phyloP scores from a whole-genome alignment of 108 stramenopile genomes.

The Fragilaria crotonensis region DNA sequence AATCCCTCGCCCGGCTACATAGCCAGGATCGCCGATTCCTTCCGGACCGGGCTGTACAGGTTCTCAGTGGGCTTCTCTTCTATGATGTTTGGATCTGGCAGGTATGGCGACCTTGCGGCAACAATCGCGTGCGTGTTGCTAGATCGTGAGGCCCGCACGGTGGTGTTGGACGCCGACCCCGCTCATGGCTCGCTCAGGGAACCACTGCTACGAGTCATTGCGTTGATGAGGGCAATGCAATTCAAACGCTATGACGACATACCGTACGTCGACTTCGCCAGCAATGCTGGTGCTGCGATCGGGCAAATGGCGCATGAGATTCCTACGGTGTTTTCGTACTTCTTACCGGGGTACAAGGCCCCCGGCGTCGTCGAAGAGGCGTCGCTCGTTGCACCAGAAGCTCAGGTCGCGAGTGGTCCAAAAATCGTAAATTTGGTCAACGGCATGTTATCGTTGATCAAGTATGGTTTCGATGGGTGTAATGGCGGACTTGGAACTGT shows the following conservation, averaged over 20 bases:
- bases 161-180: slow-evolving; percentile 44
- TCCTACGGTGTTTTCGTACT: slow-evolving; percentile 57
- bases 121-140: slow-evolving; percentile 46
- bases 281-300: slow-evolving; percentile 19
- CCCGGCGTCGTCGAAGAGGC: slow-evolving; percentile 10
- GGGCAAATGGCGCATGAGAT: slow-evolving; percentile 34
- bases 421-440: slow-evolving; percentile 17
- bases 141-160: no score
- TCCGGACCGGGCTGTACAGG: slow-evolving; percentile 40
- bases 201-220: slow-evolving; percentile 24
- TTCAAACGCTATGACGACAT: not conserved
- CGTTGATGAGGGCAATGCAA: slow-evolving; percentile 22
- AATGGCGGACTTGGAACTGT: slow-evolving; percentile 30
- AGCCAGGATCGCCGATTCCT: slow-evolving; percentile 46
- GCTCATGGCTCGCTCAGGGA: slow-evolving; percentile 33
- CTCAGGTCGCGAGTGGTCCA: slow-evolving; percentile 10
- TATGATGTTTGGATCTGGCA: slow-evolving; percentile 32
- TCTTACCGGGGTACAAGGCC: slow-evolving; percentile 43
- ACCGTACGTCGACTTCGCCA: not conserved
- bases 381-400: slow-evolving; percentile 10
- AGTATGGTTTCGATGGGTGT: slow-evolving; percentile 39
- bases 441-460: slow-evolving; percentile 37
- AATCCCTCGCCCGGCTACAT: no score
- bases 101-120: slow-evolving; percentile 51
- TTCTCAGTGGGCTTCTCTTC: slow-evolving; percentile 1